Evolutionary conservation across 805 yeast genomes (phyloP).

Genomic region (Candida broadrunensis): DNA sequence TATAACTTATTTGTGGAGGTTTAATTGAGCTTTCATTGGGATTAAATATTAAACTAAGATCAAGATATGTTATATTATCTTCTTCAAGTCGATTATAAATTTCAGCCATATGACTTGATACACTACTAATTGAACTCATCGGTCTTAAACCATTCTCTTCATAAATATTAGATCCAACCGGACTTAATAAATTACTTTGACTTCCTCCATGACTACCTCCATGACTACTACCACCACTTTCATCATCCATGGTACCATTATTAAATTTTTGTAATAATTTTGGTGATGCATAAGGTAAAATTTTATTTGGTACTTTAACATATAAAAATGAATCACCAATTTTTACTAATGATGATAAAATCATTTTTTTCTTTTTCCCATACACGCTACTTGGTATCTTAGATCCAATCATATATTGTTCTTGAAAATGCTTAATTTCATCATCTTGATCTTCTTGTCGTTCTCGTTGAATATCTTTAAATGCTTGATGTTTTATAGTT

Average conservation of each 20-base stretch:
- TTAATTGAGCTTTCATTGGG: constrained; percentile 15
- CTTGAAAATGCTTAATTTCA: constrained; percentile 3
- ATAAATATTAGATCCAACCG: constrained; percentile 1
- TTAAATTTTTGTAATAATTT: constrained; percentile 36
- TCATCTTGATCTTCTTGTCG: constrained; percentile 4
- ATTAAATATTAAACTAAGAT: constrained; percentile 26
- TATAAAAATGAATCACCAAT: constrained; percentile 33
- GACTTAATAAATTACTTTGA: background rate
- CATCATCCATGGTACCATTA: constrained; percentile 13
- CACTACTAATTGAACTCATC: constrained; percentile 9
- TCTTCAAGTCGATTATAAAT: constrained; percentile 26
- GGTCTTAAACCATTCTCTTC: constrained; percentile 12
- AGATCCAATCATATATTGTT: constrained; percentile 27
- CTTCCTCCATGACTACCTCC: constrained; percentile 4
- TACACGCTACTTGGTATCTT: constrained; percentile 17
- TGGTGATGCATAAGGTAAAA: constrained; percentile 36
- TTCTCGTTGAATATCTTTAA: background rate
- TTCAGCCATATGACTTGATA: constrained; percentile 22
- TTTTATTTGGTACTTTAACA: constrained; percentile 30
- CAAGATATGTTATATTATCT: constrained; percentile 18
- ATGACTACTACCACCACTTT: constrained; percentile 1
- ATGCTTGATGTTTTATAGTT: background rate
- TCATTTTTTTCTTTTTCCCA: constrained; percentile 36
- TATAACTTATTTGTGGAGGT: constrained; percentile 33
- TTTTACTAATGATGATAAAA: constrained; percentile 29